Base-by-base conservation (phyloP, 768 basidiomycete genomes). In the Suillus paluster region DNA sequence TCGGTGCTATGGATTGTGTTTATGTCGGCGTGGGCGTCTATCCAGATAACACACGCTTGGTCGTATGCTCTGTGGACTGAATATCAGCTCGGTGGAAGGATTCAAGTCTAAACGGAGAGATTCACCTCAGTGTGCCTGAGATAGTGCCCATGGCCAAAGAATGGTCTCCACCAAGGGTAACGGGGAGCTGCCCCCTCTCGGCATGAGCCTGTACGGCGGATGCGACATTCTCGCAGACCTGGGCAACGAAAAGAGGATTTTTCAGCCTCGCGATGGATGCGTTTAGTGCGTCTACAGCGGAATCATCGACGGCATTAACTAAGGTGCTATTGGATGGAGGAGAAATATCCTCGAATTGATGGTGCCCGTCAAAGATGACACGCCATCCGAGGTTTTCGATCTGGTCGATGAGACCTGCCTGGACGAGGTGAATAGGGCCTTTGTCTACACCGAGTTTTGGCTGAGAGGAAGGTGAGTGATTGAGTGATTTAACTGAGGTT, bases 21-120 rank as follows among this genome's bases (percentile, higher is more conserved):
- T 79, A 99, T 94, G 73, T 99, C 97, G 21, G 95, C 91, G 69
- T 98, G 97, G 3, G 97, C 97, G 72, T 99, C 97, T 62, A 99
- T 81, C 97, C 97, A 99, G 63, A 99, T 80, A 39, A 99, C 89
- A 72, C 93, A 92, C 25, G 92, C 88, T 33, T 94, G 85, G 14
- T 91, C 89, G 70, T 92, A 83, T 50, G 81, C 79, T 61, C 92
- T 94, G 55, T 27, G 59, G 42, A 27, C 25, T 21, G 46, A 55
- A 21, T 56, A 58, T 70, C 27, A 64, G 56, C 39, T 30, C 58
- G 34, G 48, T 25, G 36, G 39, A 34, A 14, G 12, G 36, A 17
- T 57, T 27, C 33, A 38, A 49, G 11, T 4, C 19, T 44, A 59
- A 41, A 17, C 9, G 15, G 15, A 15, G 17, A 57, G 15, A 63